These are phyloP conservation scores for Pseudogymnoascus sp. DNA, from an alignment of 2,329 filamentous ascomycete species.

Conservation along the genomic window DNA sequence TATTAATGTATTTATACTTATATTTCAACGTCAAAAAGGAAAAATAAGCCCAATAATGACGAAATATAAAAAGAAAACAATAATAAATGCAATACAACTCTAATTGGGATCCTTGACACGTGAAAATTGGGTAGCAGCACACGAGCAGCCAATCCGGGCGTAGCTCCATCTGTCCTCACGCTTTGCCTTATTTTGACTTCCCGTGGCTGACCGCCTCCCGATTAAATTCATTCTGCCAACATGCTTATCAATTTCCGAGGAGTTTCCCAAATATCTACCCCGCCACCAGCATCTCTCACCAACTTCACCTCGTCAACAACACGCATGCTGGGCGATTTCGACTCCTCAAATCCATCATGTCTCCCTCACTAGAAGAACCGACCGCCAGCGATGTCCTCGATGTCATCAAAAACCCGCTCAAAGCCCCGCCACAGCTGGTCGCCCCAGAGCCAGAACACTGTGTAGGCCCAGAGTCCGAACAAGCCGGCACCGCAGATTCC, in stretches of 20 bases:
- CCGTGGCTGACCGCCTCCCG: not conserved
- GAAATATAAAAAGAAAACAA: constrained; percentile 2
- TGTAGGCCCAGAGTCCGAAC: constrained; percentile 75
- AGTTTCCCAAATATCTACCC: constrained; percentile 1
- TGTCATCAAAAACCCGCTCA: constrained; percentile 68
- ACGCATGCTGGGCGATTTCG: not conserved
- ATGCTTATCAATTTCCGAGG: constrained; percentile 9
- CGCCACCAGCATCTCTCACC: not conserved
- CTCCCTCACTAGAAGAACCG: constrained; percentile 71
- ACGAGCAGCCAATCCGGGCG: not conserved
- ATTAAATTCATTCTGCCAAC: not conserved
- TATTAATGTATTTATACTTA: not conserved
- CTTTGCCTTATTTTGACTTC: not conserved
- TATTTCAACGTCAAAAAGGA: not conserved
- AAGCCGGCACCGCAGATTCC: constrained; percentile 66
- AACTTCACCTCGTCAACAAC: not conserved
- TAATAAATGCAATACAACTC: constrained; percentile 16
- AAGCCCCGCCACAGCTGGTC: constrained; percentile 74
- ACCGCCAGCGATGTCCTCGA: constrained; percentile 45
- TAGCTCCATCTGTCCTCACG: not conserved
- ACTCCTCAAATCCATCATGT: constrained; percentile 48
- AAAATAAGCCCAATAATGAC: not conserved
- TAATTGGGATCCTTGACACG: not conserved
- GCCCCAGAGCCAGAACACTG: constrained; percentile 97
- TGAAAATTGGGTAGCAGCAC: not conserved